Evolutionary conservation across 495 filamentous ascomycete genomes (phyloP).

Genomic region (Letharia columbiana): DNA sequence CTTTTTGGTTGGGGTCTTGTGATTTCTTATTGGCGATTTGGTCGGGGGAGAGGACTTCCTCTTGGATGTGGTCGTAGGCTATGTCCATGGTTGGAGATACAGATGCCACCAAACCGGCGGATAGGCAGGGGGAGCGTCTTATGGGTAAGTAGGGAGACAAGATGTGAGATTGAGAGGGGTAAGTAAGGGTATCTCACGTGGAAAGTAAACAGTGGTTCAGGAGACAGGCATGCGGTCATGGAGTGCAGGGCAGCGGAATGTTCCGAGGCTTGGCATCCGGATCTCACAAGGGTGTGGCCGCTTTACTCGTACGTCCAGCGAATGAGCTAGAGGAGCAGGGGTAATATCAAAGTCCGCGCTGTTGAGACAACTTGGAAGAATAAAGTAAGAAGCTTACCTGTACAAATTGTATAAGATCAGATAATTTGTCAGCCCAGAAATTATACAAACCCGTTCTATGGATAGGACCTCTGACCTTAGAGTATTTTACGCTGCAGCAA

Average conservation of each 20-base stretch:
- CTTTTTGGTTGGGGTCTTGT: constrained; percentile 39
- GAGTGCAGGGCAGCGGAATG: not conserved
- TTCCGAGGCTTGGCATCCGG: not conserved
- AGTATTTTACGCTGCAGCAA: too few relatives aligned
- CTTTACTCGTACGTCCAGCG: too few relatives aligned
- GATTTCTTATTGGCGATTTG: constrained; percentile 38
- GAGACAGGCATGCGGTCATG: constrained; percentile 6
- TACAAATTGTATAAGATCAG: too few relatives aligned
- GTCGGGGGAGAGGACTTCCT: constrained; percentile 63
- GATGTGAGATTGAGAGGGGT: not conserved
- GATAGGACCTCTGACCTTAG: too few relatives aligned
- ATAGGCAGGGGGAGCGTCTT: not conserved
- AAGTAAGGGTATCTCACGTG: not conserved
- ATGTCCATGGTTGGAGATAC: constrained; percentile 60
- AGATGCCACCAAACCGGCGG: not conserved
- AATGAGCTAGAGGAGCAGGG: too few relatives aligned
- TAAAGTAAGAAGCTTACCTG: too few relatives aligned
- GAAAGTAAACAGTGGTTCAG: constrained; percentile 4
- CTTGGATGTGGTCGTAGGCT: constrained; percentile 94
- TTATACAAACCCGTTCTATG: too few relatives aligned
- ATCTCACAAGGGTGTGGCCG: too few relatives aligned
- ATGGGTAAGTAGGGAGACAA: not conserved
- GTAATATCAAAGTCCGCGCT: too few relatives aligned
- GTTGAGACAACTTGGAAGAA: too few relatives aligned
- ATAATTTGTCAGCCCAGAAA: too few relatives aligned